These are phyloP conservation scores for Eutypella sp. DNA, from an alignment of 2,329 filamentous ascomycete species.

Conservation along the genomic window DNA sequence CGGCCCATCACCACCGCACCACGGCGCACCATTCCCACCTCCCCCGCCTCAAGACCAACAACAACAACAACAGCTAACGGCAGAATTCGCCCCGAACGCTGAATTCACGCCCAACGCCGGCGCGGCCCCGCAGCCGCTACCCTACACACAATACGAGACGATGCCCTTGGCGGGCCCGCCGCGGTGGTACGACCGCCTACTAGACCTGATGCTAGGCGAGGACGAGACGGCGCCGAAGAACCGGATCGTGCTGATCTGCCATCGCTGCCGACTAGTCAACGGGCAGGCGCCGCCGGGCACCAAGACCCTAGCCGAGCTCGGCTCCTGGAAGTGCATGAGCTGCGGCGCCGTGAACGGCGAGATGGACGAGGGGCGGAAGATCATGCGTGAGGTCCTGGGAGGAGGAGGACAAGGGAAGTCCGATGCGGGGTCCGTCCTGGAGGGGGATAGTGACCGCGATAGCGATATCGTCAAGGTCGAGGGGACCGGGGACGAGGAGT, in stretches of 20 bases:
- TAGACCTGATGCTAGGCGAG: slow-evolving; percentile 89
- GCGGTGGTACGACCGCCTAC: slow-evolving; percentile 90
- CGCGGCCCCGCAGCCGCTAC: slow-evolving; percentile 16
- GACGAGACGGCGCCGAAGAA: slow-evolving; percentile 93
- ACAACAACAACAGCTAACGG: slow-evolving; percentile 40
- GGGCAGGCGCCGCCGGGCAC: slow-evolving; percentile 91
- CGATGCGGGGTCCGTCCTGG: not conserved
- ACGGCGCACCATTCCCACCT: slow-evolving; percentile 15
- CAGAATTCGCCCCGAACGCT: slow-evolving; percentile 64
- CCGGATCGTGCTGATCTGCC: slow-evolving; percentile 80
- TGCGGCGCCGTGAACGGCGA: slow-evolving; percentile 80
- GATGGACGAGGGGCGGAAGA: slow-evolving; percentile 68
- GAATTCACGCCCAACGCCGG: slow-evolving; percentile 76
- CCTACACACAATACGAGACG: slow-evolving; percentile 27
- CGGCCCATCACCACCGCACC: slow-evolving; percentile 23
- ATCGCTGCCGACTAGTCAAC: slow-evolving; percentile 80
- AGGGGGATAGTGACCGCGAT: slow-evolving; percentile 15
- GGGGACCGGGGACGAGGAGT: slow-evolving; percentile 12
- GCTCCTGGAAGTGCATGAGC: slow-evolving; percentile 82
- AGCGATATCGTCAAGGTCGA: slow-evolving; percentile 18
- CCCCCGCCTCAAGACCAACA: slow-evolving; percentile 20
- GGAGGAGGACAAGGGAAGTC: not conserved
- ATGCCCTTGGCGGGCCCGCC: slow-evolving; percentile 32
- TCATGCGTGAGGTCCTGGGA: slow-evolving; percentile 60
- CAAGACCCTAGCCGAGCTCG: slow-evolving; percentile 70